Conservation (phyloP, 208 protist genomes). For the Crithidia mellificae region DNA sequence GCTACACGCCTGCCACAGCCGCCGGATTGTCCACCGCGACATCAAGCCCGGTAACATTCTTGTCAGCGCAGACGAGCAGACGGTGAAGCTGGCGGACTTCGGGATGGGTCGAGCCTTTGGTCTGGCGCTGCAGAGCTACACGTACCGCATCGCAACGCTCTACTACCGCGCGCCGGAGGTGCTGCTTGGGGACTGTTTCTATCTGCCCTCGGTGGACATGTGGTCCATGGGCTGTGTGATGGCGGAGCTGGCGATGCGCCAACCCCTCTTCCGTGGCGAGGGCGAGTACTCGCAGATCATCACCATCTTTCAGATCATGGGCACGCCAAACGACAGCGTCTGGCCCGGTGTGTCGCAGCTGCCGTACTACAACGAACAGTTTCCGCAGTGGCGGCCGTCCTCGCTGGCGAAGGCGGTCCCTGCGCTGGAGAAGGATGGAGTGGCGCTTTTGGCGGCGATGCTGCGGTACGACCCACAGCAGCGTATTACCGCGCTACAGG, state of each 20-base stretch:
- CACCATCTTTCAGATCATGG: constrained; percentile 90
- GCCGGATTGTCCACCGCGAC: constrained; percentile 90
- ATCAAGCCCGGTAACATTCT: constrained; percentile 93
- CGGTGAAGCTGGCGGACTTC: constrained; percentile 92
- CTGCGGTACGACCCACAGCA: constrained; percentile 65
- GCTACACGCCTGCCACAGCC: constrained; percentile 84
- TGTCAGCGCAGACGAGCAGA: constrained; percentile 64
- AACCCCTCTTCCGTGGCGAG: constrained; percentile 84
- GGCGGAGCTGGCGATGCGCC: constrained; percentile 92
- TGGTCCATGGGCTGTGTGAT: constrained; percentile 95
- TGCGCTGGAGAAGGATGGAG: constrained; percentile 55
- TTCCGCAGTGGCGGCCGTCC: constrained; percentile 53
- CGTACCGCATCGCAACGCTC: constrained; percentile 92
- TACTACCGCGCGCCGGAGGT: constrained; percentile 96
- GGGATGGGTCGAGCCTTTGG: constrained; percentile 86
- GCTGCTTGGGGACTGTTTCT: constrained; percentile 85
- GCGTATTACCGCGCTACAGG: constrained; percentile 71
- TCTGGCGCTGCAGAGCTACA: constrained; percentile 86
- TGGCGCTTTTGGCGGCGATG: constrained; percentile 69
- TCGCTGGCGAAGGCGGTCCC: constrained; percentile 50
- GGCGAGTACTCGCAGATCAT: constrained; percentile 90
- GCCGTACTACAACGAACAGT: constrained; percentile 73
- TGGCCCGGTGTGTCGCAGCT: constrained; percentile 78
- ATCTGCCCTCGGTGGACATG: constrained; percentile 91
- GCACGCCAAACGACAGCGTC: constrained; percentile 89